Evolutionary conservation across 2,329 filamentous ascomycete genomes (phyloP).

Genomic region (Xylariaceae sp.): DNA sequence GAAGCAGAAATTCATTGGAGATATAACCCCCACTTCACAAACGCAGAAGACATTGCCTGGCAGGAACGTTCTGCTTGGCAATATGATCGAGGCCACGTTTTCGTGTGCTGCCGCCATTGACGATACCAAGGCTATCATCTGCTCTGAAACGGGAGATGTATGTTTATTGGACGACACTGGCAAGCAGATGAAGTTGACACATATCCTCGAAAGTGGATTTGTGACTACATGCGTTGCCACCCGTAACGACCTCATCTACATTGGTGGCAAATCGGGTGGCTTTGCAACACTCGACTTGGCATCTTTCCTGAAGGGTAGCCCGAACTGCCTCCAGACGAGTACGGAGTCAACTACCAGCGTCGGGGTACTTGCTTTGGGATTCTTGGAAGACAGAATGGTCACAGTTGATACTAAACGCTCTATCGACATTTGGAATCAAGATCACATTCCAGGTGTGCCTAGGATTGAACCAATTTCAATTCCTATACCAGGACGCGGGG

Average conservation of each 20-base stretch:
- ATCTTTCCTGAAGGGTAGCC: conserved; percentile 52
- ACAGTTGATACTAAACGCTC: conserved; percentile 78
- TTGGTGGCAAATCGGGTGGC: conserved; percentile 72
- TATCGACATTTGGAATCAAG: conserved; percentile 70
- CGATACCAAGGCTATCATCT: conserved; percentile 77
- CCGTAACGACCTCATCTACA: conserved; percentile 64
- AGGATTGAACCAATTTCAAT: conserved; percentile 50
- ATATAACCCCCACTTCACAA: conserved; percentile 50
- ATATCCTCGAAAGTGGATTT: conserved; percentile 72
- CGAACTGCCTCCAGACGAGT: conserved; percentile 49
- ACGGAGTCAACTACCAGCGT: conserved; percentile 44
- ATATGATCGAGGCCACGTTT: conserved; percentile 83
- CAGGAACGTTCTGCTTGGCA: conserved; percentile 84
- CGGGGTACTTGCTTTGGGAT: conserved; percentile 72
- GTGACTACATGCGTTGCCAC: conserved; percentile 71
- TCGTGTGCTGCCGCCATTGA: conserved; percentile 77
- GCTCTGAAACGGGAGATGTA: conserved; percentile 87
- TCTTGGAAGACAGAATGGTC: conserved; percentile 70
- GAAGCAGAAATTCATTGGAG: conserved; percentile 63
- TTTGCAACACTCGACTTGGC: conserved; percentile 61
- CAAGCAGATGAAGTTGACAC: conserved; percentile 73
- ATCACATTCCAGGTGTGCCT: conserved; percentile 50
- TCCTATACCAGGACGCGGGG: conserved; percentile 67
- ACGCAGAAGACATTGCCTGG: conserved; percentile 77
- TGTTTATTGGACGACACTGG: conserved; percentile 83